Evolutionary conservation across 2,329 filamentous ascomycete genomes (phyloP).

Genomic region (Aspergillus ochraceoroseus): DNA sequence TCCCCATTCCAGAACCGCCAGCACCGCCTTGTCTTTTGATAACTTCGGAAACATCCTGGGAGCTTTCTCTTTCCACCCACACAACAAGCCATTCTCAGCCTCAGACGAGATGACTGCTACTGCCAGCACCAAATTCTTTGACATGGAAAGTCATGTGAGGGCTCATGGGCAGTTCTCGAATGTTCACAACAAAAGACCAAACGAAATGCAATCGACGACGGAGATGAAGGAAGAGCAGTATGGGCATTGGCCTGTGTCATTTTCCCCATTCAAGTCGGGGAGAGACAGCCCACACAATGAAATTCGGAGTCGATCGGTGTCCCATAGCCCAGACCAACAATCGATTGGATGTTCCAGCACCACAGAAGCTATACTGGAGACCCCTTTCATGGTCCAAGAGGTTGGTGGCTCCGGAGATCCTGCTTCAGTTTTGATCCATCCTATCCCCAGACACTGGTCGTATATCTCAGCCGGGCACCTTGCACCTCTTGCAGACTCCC

Average conservation of each 20-base stretch:
- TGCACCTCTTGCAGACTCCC: constrained; percentile 10
- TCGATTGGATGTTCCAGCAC: too few relatives aligned
- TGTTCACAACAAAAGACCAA: constrained; percentile 5
- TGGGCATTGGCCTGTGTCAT: constrained; percentile 10
- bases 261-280: constrained; percentile 6
- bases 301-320: constrained; percentile 6
- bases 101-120: too few relatives aligned
- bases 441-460: constrained; percentile 10
- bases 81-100: too few relatives aligned
- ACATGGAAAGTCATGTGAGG: constrained; percentile 8
- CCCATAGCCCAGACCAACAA: constrained; percentile 4
- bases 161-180: constrained; percentile 2
- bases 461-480: constrained; percentile 11
- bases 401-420: constrained; percentile 1
- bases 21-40: background rate
- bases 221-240: constrained; percentile 3
- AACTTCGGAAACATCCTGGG: background rate
- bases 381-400: background rate
- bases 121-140: too few relatives aligned
- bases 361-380: too few relatives aligned
- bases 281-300: constrained; percentile 1
- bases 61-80: too few relatives aligned
- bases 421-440: constrained; percentile 13
- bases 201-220: constrained; percentile 6
- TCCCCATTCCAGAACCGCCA: too few relatives aligned